Base-by-base conservation (phyloP, 2,329 filamentous ascomycete genomes). In the Penicillium frequentans region DNA sequence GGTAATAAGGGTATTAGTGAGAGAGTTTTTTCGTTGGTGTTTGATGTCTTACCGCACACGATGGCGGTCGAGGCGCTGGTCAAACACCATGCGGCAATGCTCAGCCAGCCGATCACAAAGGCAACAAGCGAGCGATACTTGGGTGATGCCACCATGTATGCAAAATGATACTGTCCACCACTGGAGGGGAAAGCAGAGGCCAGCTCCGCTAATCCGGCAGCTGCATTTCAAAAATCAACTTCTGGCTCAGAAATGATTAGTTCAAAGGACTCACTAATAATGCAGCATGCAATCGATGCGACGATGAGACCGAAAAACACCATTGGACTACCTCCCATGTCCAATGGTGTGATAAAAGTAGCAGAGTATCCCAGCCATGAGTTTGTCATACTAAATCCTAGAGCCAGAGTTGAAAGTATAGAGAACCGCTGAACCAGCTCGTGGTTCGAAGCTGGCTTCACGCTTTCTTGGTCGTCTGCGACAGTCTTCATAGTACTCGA, bases 131-230 rank as follows among this genome's bases (percentile, higher is more conserved):
- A 50, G 11, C 64, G 60, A n/a, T 45, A 54, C 19, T 51, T 57
- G 1, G 44, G 37, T 1, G 63, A 49, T 4, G 60, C 49, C 0
- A 70, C 58, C 55, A 72, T 68, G 54, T 60, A 73, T 1, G 64
- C 66, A 44, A 70, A 71, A 52, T 73, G 70, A 49, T 73, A 73
- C 52, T 71, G 70, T 5, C 71, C 69, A 27, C 66, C 63, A 5
- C 46, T 62, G 1, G 63, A 66, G 10, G 65, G 68, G 49, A 49
- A 70, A 1, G 67, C 68, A 9, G 68, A 70, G 21, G 63, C 59
- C 23, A 70, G 48, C 45, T 70, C 68, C 16, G 67, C 65, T 13
- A 70, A 47, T 2, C 68, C 65, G 1, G 60, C 47, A 8, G 46
- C 50, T 53, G n/a, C 8, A 46, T 19, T 11, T 8, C 14, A 44